phyloP scores from a whole-genome alignment of 768 basidiomycete species.

The Phlebiopsis flavidoalba region DNA sequence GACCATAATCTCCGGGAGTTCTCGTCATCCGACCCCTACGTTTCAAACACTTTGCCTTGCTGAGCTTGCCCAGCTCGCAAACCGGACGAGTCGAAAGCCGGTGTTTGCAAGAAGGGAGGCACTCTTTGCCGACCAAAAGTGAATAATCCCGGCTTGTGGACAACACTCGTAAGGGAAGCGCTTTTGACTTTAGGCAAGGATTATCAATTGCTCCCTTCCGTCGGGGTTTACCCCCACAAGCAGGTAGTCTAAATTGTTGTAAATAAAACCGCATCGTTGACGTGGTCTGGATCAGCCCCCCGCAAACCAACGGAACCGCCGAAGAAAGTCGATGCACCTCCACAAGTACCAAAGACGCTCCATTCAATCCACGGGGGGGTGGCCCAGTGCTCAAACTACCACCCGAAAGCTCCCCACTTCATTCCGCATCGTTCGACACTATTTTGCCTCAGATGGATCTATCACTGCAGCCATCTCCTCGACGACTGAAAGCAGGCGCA shows the following conservation, averaged over 20 bases:
- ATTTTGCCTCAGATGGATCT: constrained; percentile 53
- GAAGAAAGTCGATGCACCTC: constrained; percentile 27
- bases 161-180: constrained; percentile 48
- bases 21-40: constrained; percentile 35
- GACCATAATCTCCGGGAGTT: constrained; percentile 59
- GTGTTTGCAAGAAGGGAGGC: constrained; percentile 43
- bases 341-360: constrained; percentile 33
- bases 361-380: no score
- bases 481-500: constrained; percentile 43
- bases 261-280: no score
- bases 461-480: constrained; percentile 37
- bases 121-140: constrained; percentile 67
- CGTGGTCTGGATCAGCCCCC: background rate
- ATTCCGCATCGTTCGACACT: constrained; percentile 47
- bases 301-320: constrained; percentile 23
- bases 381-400: constrained; percentile 41
- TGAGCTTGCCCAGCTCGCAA: constrained; percentile 51
- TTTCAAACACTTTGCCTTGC: constrained; percentile 57
- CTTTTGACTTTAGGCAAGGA: constrained; percentile 61
- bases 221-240: constrained; percentile 41
- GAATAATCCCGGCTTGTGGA: constrained; percentile 62
- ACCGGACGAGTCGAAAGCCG: constrained; percentile 33
- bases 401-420: constrained; percentile 45
- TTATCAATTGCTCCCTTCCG: constrained; percentile 61
- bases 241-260: constrained; percentile 19